These are phyloP conservation scores for Picea abies DNA, from an alignment of 83 land plant species.

Conservation along the genomic window DNA sequence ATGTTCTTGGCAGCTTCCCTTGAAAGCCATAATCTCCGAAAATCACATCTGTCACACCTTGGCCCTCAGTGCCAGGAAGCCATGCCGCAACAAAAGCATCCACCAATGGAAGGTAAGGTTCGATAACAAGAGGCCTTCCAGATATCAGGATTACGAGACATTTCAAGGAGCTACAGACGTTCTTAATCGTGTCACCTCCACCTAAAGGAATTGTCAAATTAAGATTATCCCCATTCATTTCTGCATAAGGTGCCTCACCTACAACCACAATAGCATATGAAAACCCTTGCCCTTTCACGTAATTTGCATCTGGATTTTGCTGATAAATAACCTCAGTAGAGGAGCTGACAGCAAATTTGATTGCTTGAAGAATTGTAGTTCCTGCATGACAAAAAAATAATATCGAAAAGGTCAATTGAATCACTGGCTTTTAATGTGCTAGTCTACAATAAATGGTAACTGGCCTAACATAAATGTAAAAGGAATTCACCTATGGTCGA, in stretches of 20 bases:
- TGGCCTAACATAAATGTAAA: neutral
- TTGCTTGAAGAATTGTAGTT: slow-evolving; percentile 51
- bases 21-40: slow-evolving; percentile 76
- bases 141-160: slow-evolving; percentile 39
- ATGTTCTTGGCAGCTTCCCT: slow-evolving; percentile 68
- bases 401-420: neutral
- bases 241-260: slow-evolving; percentile 78
- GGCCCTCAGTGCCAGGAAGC: slow-evolving; percentile 44
- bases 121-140: slow-evolving; percentile 37
- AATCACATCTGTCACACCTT: slow-evolving; percentile 53
- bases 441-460: neutral
- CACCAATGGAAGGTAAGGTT: slow-evolving; percentile 29
- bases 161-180: slow-evolving; percentile 26
- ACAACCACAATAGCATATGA: slow-evolving; percentile 72
- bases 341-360: slow-evolving; percentile 35
- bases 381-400: slow-evolving; percentile 19
- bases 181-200: slow-evolving; percentile 26
- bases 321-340: slow-evolving; percentile 47
- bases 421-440: neutral
- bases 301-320: slow-evolving; percentile 47
- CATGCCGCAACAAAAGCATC: slow-evolving; percentile 50
- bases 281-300: slow-evolving; percentile 30
- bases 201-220: slow-evolving; percentile 54
- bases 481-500: slow-evolving; percentile 21
- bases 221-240: slow-evolving; percentile 56